Percentiles rank a stretch among this genome's conserved stretches.
These are phyloP conservation scores for Dendryphion nanum DNA, from an alignment of 2,329 filamentous ascomycete species.

Conservation along the genomic window DNA sequence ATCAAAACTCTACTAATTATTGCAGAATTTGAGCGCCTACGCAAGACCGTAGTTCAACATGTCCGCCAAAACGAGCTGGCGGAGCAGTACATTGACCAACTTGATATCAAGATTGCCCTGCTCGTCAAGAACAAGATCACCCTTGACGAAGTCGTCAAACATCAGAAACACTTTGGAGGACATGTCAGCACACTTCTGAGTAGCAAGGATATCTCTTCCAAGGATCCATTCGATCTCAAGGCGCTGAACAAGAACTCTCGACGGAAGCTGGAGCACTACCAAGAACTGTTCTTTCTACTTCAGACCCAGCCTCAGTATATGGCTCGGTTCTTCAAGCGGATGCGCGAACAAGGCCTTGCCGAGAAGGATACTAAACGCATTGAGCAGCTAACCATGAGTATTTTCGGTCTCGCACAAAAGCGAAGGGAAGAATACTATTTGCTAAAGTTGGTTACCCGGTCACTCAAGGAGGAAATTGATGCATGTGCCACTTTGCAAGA, in stretches of 20 bases:
- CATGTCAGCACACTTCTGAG: constrained; percentile 81
- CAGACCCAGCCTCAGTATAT: constrained; percentile 97
- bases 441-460: constrained; percentile 79
- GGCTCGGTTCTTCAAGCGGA: constrained; percentile 77
- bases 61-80: constrained; percentile 96
- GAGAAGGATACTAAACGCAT: constrained; percentile 93
- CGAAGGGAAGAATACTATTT: constrained; percentile 95
- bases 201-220: constrained; percentile 83
- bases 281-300: constrained; percentile 94
- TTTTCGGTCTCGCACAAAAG: constrained; percentile 97
- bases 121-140: constrained; percentile 99
- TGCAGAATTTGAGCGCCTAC: constrained; percentile 82
- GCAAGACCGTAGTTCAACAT: constrained; percentile 95
- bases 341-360: constrained; percentile 78
- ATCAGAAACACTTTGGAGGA: constrained; percentile 94
- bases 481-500: constrained; percentile 72
- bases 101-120: constrained; percentile 98
- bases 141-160: constrained; percentile 92
- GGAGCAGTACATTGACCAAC: constrained; percentile 96
- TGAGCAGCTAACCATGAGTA: constrained; percentile 90
- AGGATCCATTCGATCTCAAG: constrained; percentile 93
- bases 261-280: constrained; percentile 93
- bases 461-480: constrained; percentile 83
- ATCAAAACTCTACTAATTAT: not conserved
- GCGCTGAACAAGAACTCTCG: constrained; percentile 95